Evolutionary conservation across 2,329 filamentous ascomycete species (phyloP).

Genomic region (Apiospora sp.): DNA sequence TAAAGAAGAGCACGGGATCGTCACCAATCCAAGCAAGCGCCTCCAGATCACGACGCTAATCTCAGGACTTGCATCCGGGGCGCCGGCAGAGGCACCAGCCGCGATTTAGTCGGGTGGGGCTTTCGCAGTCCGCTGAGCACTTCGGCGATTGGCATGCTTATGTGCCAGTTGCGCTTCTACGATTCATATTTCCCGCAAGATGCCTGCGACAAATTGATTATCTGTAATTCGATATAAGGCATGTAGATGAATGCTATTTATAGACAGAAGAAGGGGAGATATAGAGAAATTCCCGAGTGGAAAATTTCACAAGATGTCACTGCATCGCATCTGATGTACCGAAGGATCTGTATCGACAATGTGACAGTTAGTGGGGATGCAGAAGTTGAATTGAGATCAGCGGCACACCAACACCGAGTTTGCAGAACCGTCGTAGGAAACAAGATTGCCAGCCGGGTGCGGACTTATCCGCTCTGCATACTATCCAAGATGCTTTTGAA

Average conservation of each 20-base stretch:
- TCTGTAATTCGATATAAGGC: background rate
- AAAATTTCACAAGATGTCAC: background rate
- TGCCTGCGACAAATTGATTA: background rate
- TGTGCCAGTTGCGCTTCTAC: background rate
- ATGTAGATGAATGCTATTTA: too few species aligned
- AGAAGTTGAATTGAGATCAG: background rate
- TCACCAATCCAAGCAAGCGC: background rate
- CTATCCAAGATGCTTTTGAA: background rate
- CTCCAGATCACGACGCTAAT: background rate
- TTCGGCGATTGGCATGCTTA: background rate
- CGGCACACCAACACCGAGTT: background rate
- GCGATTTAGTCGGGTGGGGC: background rate
- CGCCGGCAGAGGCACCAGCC: slow-evolving; percentile 2
- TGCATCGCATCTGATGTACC: background rate
- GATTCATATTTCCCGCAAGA: background rate
- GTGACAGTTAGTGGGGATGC: slow-evolving; percentile 1
- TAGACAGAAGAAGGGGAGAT: too few species aligned
- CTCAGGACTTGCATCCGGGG: slow-evolving; percentile 2
- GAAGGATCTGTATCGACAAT: background rate
- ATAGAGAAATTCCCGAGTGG: background rate
- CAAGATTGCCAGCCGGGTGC: slow-evolving; percentile 1
- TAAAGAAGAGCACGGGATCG: background rate
- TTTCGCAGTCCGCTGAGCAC: background rate
- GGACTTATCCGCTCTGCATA: slow-evolving; percentile 6
- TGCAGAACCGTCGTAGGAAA: background rate